These are phyloP conservation scores for Ambrosia artemisiifolia DNA, from an alignment of 129 eudicot genomes.

Conservation along the genomic window DNA sequence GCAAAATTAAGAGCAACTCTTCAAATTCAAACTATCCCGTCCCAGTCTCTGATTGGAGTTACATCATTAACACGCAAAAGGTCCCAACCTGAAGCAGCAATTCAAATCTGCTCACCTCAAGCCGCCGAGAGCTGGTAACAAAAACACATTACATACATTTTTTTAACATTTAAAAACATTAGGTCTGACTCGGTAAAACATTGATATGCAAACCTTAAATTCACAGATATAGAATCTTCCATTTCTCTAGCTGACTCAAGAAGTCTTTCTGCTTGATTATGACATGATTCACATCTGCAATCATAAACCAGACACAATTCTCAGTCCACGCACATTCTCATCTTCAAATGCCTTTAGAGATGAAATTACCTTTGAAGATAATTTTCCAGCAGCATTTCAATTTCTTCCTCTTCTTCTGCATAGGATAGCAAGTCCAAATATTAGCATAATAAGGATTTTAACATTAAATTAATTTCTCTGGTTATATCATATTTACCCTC, in stretches of 20 bases:
- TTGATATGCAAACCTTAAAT: conserved; percentile 60
- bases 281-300: conserved; percentile 97
- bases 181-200: neutral
- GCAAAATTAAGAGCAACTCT: no score
- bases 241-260: conserved; percentile 97
- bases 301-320: neutral
- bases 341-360: conserved; percentile 13
- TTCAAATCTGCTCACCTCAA: conserved; percentile 93
- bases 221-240: conserved; percentile 98
- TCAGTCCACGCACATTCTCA: conserved; percentile 8
- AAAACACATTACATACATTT: conserved; percentile 6
- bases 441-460: neutral
- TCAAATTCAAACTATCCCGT: no score
- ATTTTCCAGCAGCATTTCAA: conserved; percentile 97
- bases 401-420: conserved; percentile 99
- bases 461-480: neutral
- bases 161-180: neutral
- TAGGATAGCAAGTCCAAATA: conserved; percentile 1
- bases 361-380: conserved; percentile 79
- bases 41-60: no score
- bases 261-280: conserved; percentile 98
- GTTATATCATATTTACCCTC: conserved; percentile 55
- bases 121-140: conserved; percentile 88
- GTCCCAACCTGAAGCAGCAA: conserved; percentile 98
- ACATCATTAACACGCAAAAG: no score